phyloP scores from a whole-genome alignment of 2,329 filamentous ascomycete species.

The Geosmithia morbida region DNA sequence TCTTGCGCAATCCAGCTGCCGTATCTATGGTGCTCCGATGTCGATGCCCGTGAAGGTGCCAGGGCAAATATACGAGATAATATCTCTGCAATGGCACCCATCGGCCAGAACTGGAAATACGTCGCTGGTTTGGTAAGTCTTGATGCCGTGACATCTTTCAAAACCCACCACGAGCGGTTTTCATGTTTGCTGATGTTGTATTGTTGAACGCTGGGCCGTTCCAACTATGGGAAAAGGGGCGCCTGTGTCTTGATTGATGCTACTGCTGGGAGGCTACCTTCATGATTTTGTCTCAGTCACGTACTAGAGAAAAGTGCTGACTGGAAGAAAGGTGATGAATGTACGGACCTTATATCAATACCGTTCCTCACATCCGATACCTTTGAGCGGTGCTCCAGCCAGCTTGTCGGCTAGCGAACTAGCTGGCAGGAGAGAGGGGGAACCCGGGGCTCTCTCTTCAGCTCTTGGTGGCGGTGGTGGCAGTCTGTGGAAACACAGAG shows the following conservation, averaged over 20 bases:
- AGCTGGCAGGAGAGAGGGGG: background rate
- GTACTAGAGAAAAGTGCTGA: no score
- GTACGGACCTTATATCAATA: background rate
- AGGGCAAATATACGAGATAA: background rate
- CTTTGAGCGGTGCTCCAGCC: background rate
- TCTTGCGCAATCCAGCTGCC: background rate
- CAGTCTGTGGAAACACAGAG: background rate
- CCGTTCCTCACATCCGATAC: background rate
- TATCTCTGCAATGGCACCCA: background rate
- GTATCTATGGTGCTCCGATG: background rate
- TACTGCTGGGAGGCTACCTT: no score
- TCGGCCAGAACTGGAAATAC: background rate
- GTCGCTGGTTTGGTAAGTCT: background rate
- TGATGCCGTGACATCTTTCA: background rate
- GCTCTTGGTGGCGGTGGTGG: background rate
- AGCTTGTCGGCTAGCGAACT: background rate
- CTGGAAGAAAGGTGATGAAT: background rate
- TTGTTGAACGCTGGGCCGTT: no score
- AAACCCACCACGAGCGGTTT: background rate
- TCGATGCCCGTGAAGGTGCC: background rate
- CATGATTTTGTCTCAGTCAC: background rate
- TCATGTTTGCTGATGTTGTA: no score
- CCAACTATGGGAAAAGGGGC: no score
- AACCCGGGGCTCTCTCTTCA: background rate
- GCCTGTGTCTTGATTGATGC: no score